Conservation (phyloP, 331 rosid species). For the Quercus tomentella region DNA sequence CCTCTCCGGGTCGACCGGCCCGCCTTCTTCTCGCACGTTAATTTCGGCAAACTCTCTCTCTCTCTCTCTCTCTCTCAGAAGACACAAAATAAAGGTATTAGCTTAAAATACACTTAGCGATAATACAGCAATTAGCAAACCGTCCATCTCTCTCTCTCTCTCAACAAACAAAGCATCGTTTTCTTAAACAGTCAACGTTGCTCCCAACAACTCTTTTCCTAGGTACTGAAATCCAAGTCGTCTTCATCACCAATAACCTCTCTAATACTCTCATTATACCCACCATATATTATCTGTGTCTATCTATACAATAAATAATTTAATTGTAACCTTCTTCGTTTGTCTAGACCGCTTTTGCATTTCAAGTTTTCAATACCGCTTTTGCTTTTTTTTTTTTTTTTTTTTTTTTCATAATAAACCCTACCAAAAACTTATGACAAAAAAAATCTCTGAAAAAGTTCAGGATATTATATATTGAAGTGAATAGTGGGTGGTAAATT, state of each 20-base stretch:
- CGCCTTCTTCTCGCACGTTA: constrained; percentile 47
- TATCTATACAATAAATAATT: not conserved
- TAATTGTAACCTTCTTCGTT: not conserved
- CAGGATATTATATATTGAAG: not conserved
- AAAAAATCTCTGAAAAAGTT: not conserved
- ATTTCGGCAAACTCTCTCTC: constrained; percentile 12
- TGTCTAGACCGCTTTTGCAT: not conserved
- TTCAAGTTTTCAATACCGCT: not conserved
- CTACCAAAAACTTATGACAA: not conserved
- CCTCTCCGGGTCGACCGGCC: constrained; percentile 37
- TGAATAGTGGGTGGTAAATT: not conserved
- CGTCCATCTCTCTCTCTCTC: constrained; percentile 3
- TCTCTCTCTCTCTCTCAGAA: constrained; percentile 4
- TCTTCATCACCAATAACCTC: constrained; percentile 34
- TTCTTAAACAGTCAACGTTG: constrained; percentile 50
- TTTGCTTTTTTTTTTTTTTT: too few relatives aligned
- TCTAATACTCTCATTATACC: not conserved
- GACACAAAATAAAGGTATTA: constrained; percentile 22
- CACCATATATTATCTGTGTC: not conserved
- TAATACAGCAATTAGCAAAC: constrained; percentile 24
- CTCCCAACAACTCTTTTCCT: constrained; percentile 45
- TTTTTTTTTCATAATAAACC: too few relatives aligned
- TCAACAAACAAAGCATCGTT: constrained; percentile 31
- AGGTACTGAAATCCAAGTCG: constrained; percentile 30
- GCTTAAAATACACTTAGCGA: constrained; percentile 8